A percentile compares a stretch with the other conserved stretches of the same genome.
phyloP scores from a whole-genome alignment of 2,329 filamentous ascomycete genomes.

The Ophiostoma pallidulum region DNA sequence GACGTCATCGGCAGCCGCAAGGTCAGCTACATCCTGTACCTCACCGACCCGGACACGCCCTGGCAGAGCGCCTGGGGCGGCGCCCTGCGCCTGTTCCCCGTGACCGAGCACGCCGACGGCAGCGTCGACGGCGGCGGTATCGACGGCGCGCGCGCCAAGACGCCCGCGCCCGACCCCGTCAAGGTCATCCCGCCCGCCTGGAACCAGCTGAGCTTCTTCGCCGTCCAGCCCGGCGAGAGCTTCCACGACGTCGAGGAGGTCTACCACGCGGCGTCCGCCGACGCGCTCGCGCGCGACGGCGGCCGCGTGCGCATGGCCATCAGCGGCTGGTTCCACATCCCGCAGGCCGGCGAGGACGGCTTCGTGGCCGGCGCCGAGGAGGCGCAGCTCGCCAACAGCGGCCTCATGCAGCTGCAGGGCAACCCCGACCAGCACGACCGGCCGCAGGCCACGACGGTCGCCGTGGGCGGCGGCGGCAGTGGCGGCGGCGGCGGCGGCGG shows the following conservation, averaged over 20 bases:
- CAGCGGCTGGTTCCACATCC: conserved; percentile 98
- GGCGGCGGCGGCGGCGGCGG: too few relatives aligned
- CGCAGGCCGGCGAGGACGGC: conserved; percentile 86
- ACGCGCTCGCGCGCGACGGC: conserved; percentile 55
- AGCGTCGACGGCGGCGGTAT: too few relatives aligned
- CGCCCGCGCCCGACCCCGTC: conserved; percentile 67
- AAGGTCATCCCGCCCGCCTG: conserved; percentile 88
- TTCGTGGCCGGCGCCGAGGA: conserved; percentile 83
- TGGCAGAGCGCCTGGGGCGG: conserved; percentile 94
- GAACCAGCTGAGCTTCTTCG: conserved; percentile 97
- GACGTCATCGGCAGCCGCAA: conserved; percentile 96
- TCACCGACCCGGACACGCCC: conserved; percentile 81
- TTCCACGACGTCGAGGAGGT: conserved; percentile 99
- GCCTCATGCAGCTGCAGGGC: conserved; percentile 84
- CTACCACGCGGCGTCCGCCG: conserved; percentile 57
- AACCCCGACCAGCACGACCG: conserved; percentile 84
- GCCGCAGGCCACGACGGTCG: conserved; percentile 54
- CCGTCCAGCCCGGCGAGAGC: conserved; percentile 94
- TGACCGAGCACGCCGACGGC: conserved; percentile 52
- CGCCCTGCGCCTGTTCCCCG: conserved; percentile 77
- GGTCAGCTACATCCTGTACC: conserved; percentile 93
- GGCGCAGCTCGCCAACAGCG: conserved; percentile 79
- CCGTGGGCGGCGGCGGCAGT: conserved; percentile 24
- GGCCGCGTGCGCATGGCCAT: conserved; percentile 91
- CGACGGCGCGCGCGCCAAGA: conserved; percentile 67